Conservation (phyloP, 129 eudicot species). For the Calendula officinalis region DNA sequence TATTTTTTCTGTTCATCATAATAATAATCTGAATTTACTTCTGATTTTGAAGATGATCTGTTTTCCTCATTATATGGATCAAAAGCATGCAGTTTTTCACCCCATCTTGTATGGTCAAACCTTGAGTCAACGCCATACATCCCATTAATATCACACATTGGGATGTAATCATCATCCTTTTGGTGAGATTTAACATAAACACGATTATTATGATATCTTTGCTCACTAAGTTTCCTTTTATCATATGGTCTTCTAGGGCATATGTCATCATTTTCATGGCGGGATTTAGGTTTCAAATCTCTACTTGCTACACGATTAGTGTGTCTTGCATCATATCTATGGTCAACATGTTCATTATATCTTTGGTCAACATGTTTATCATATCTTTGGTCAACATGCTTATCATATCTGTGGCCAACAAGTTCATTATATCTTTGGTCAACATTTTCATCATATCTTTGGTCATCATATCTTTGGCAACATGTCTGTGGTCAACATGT, state of each 20-base stretch:
- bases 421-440: background rate
- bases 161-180: conserved; percentile 15
- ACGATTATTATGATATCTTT: conserved; percentile 28
- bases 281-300: conserved; percentile 14
- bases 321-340: conserved; percentile 34
- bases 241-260: conserved; percentile 19
- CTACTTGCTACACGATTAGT: conserved; percentile 22
- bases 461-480: too few relatives aligned
- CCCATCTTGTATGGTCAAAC: conserved; percentile 20
- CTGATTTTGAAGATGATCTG: conserved; percentile 24
- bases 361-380: too few relatives aligned
- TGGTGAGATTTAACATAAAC: conserved; percentile 15
- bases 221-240: conserved; percentile 12
- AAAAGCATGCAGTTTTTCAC: conserved; percentile 30
- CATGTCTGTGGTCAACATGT: conserved; percentile 24
- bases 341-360: background rate
- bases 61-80: conserved; percentile 37
- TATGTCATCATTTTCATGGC: conserved; percentile 25
- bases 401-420: background rate
- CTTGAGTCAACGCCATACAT: conserved; percentile 26
- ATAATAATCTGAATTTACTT: conserved; percentile 21
- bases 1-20: conserved; percentile 25
- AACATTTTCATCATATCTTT: too few relatives aligned
- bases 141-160: conserved; percentile 26
- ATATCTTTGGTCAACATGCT: too few relatives aligned